A percentile compares a stretch with the other conserved stretches of the same genome.
Conservation (phyloP, 2,329 filamentous ascomycete genomes). For the Nemania abortiva region DNA sequence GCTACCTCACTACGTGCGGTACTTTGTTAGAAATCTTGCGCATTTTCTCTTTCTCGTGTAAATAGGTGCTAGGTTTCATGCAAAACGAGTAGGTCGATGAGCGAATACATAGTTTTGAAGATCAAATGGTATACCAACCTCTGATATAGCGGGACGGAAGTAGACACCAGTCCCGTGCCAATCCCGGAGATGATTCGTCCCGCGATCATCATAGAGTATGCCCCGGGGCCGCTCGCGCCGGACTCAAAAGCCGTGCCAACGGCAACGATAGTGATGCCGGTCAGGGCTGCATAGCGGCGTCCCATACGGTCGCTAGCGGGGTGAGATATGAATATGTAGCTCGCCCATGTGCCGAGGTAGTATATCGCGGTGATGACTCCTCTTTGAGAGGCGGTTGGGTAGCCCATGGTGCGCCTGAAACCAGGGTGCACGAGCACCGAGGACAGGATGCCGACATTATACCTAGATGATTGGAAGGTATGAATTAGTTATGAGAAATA, state of each 20-base stretch:
- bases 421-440: constrained; percentile 68
- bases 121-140: constrained; percentile 52
- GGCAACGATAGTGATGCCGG: constrained; percentile 60
- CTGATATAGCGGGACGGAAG: constrained; percentile 69
- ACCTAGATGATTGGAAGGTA: constrained; percentile 51
- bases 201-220: constrained; percentile 61
- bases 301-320: constrained; percentile 64
- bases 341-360: constrained; percentile 67
- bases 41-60: not conserved
- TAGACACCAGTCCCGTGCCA: constrained; percentile 67
- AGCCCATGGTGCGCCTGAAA: constrained; percentile 61
- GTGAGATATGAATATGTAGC: constrained; percentile 67
- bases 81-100: not conserved
- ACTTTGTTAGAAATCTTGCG: constrained; percentile 12
- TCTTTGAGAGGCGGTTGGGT: constrained; percentile 59
- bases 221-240: constrained; percentile 55
- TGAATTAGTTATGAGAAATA: not conserved
- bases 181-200: constrained; percentile 66
- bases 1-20: constrained; percentile 61
- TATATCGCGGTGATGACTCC: constrained; percentile 69
- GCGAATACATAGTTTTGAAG: not conserved
- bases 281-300: constrained; percentile 63
- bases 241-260: constrained; percentile 64
- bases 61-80: too few relatives aligned
- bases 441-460: constrained; percentile 69